Percentiles rank a stretch among this genome's conserved stretches.
phyloP scores from a whole-genome alignment of 345 rosid genomes.

The Murraya koenigii region DNA sequence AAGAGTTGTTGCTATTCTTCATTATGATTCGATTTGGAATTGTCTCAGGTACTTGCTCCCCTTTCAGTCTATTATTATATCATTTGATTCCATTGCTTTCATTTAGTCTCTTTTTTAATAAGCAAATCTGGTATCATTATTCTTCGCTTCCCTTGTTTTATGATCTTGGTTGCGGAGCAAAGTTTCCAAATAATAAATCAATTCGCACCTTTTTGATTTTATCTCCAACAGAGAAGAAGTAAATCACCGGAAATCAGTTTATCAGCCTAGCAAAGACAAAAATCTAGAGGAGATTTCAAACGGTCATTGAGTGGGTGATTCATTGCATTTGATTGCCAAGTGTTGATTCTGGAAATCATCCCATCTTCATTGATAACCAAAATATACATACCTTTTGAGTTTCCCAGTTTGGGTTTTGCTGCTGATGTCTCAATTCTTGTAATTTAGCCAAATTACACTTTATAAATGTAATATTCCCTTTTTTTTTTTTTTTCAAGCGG shows the following conservation, averaged over 20 bases:
- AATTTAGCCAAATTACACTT: not conserved
- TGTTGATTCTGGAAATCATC: not conserved
- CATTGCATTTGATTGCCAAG: not conserved
- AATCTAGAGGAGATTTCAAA: constrained; percentile 30
- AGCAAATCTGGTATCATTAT: not conserved
- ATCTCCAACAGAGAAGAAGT: constrained; percentile 52
- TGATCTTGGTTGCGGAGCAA: not conserved
- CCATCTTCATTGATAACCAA: not conserved
- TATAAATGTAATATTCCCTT: constrained; percentile 6
- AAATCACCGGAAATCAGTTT: constrained; percentile 37
- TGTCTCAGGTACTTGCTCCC: constrained; percentile 58
- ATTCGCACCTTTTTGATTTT: not conserved
- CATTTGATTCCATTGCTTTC: not conserved
- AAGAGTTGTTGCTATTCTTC: constrained; percentile 67
- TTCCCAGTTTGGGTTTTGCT: not conserved
- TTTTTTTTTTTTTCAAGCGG: not conserved
- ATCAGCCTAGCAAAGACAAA: constrained; percentile 40
- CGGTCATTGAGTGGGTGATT: constrained; percentile 27
- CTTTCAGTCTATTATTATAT: not conserved
- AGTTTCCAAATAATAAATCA: not conserved
- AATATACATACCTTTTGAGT: not conserved
- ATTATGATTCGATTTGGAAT: constrained; percentile 65
- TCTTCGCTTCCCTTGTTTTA: not conserved
- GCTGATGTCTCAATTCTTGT: not conserved
- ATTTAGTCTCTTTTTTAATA: not conserved